These are phyloP conservation scores for Russula compacta DNA, from an alignment of 768 basidiomycete genomes.

Conservation along the genomic window DNA sequence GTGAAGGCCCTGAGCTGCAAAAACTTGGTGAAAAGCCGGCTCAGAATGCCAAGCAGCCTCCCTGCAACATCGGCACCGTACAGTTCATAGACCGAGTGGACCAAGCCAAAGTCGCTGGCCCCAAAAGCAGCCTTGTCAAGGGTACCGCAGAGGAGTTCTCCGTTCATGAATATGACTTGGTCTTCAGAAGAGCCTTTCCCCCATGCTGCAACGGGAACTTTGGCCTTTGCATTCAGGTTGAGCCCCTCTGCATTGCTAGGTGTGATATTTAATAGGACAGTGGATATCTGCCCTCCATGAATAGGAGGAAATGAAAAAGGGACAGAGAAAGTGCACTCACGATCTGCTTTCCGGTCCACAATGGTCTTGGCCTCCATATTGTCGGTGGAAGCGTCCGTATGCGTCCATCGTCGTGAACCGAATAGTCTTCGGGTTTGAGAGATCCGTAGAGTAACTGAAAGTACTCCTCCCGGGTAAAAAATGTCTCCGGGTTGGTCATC, in stretches of 20 bases:
- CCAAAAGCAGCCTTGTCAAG: slow-evolving; percentile 98
- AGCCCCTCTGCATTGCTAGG: slow-evolving; percentile 72
- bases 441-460: slow-evolving; percentile 94
- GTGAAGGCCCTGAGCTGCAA: slow-evolving; percentile 96
- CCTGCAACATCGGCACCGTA: slow-evolving; percentile 89
- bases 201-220: slow-evolving; percentile 85
- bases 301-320: neutral
- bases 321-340: slow-evolving; percentile 36
- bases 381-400: slow-evolving; percentile 82
- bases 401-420: slow-evolving; percentile 42
- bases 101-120: slow-evolving; percentile 90
- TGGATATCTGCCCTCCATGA: slow-evolving; percentile 62
- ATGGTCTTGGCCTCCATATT: slow-evolving; percentile 80
- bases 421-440: slow-evolving; percentile 78
- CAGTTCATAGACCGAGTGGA: slow-evolving; percentile 93
- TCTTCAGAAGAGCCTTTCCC: slow-evolving; percentile 71
- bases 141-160: slow-evolving; percentile 87
- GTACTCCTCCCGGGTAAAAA: slow-evolving; percentile 94
- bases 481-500: slow-evolving; percentile 95
- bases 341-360: slow-evolving; percentile 99
- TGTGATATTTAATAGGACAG: slow-evolving; percentile 85
- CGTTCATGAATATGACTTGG: slow-evolving; percentile 82
- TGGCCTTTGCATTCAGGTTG: slow-evolving; percentile 77
- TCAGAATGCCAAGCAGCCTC: slow-evolving; percentile 84
- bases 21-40: slow-evolving; percentile 93